A percentile compares a stretch with the other conserved stretches of the same genome.
These are phyloP conservation scores for Penicillium silybi DNA, from an alignment of 495 filamentous ascomycete species.

Conservation along the genomic window DNA sequence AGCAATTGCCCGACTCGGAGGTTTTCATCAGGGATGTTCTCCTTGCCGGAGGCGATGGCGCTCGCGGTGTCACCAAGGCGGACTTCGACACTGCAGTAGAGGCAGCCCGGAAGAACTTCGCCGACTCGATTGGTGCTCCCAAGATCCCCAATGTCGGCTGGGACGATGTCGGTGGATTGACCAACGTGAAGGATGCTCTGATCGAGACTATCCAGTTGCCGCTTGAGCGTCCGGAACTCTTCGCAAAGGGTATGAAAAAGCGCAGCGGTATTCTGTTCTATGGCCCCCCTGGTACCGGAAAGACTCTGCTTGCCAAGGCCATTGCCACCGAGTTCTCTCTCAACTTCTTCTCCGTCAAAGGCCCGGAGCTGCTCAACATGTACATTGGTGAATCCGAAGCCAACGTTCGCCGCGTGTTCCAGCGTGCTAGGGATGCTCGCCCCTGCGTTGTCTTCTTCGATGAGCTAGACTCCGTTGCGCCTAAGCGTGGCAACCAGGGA, in stretches of 20 bases:
- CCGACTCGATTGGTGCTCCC: constrained; percentile 92
- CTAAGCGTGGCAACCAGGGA: constrained; percentile 95
- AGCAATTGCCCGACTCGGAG: constrained; percentile 29
- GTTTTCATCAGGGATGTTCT: constrained; percentile 76
- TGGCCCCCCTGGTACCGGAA: constrained; percentile 93
- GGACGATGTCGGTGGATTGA: constrained; percentile 93
- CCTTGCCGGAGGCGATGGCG: constrained; percentile 81
- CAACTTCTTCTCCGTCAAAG: constrained; percentile 99
- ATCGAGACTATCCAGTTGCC: constrained; percentile 96
- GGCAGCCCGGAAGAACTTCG: constrained; percentile 93
- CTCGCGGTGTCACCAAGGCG: constrained; percentile 70
- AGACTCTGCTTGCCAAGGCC: constrained; percentile 93
- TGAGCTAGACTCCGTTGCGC: constrained; percentile 93
- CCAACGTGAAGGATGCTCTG: constrained; percentile 91
- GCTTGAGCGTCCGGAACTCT: constrained; percentile 87
- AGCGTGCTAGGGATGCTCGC: constrained; percentile 87
- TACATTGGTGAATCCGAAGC: constrained; percentile 99
- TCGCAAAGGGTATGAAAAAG: constrained; percentile 98
- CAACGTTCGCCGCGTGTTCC: constrained; percentile 94
- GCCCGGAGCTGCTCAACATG: constrained; percentile 96
- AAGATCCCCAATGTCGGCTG: constrained; percentile 97
- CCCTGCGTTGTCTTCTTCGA: constrained; percentile 99
- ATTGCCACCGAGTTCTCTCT: constrained; percentile 98
- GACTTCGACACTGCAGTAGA: constrained; percentile 92
- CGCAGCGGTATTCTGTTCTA: constrained; percentile 97